Conservation (phyloP, 306 rosid genomes). For the Pyrus betulifolia region DNA sequence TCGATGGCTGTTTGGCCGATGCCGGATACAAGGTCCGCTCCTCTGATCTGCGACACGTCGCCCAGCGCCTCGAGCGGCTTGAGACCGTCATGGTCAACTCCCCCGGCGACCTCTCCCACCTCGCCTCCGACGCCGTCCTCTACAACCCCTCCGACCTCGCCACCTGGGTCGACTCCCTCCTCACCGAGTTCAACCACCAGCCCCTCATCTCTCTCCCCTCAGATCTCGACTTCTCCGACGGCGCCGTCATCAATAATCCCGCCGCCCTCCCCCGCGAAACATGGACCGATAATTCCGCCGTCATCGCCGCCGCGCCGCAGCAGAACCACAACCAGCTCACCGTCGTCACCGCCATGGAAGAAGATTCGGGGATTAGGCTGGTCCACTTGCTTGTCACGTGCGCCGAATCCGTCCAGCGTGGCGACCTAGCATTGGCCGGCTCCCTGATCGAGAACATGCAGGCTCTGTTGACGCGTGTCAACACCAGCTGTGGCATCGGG, state of each 20-base stretch:
- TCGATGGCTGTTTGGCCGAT: constrained; percentile 58
- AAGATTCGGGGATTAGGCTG: constrained; percentile 73
- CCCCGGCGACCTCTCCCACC: constrained; percentile 45
- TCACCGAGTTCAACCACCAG: constrained; percentile 42
- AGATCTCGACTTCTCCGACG: constrained; percentile 41
- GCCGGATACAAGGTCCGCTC: constrained; percentile 72
- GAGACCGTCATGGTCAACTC: constrained; percentile 59
- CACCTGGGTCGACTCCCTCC: constrained; percentile 77
- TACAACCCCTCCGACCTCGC: constrained; percentile 71
- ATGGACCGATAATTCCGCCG: constrained; percentile 16
- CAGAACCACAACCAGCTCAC: constrained; percentile 31
- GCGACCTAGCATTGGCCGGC: constrained; percentile 56
- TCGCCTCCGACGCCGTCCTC: constrained; percentile 50
- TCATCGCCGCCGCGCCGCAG: not conserved
- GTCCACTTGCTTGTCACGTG: constrained; percentile 78
- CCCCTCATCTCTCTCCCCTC: constrained; percentile 31
- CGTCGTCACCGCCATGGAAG: constrained; percentile 50
- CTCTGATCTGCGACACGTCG: constrained; percentile 66
- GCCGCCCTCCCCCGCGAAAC: not conserved
- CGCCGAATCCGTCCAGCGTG: constrained; percentile 73
- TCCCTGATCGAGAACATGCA: constrained; percentile 81
- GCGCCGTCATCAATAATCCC: constrained; percentile 22
- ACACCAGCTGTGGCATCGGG: constrained; percentile 69
- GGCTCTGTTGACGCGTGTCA: constrained; percentile 40
- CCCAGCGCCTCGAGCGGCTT: constrained; percentile 55